A percentile compares a stretch with the other conserved stretches of the same genome.
Evolutionary conservation across 805 yeast species (phyloP).

Genomic region (Suhomyces kilbournensis): DNA sequence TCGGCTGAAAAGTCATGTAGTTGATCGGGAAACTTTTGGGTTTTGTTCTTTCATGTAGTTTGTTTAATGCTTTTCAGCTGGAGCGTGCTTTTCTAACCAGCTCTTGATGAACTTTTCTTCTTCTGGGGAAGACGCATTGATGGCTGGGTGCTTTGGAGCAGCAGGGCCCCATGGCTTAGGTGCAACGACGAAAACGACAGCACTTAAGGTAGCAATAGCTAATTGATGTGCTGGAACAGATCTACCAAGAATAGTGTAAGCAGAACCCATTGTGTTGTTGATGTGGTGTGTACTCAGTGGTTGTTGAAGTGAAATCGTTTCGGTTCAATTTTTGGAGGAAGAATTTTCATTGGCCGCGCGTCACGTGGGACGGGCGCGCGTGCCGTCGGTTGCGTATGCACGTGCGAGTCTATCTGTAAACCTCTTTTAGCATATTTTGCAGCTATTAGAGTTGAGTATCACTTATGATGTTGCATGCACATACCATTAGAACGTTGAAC

Average conservation of each 20-base stretch:
- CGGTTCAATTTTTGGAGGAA: slow-evolving; percentile 1
- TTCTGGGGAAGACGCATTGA: slow-evolving; percentile 77
- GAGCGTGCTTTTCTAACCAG: slow-evolving; percentile 56
- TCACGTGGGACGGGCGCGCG: neutral
- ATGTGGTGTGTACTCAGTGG: slow-evolving; percentile 5
- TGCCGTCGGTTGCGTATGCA: neutral
- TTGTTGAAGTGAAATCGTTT: neutral
- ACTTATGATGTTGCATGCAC: neutral
- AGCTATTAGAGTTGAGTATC: neutral
- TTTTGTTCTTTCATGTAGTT: neutral
- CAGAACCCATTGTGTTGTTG: slow-evolving; percentile 62
- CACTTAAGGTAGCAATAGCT: slow-evolving; percentile 76
- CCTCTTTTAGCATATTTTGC: neutral
- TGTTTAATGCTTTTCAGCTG: slow-evolving; percentile 21
- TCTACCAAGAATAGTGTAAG: slow-evolving; percentile 82
- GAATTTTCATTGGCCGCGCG: slow-evolving; percentile 6
- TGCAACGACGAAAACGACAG: slow-evolving; percentile 57
- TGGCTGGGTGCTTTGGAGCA: slow-evolving; percentile 60
- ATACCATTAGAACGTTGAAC: neutral
- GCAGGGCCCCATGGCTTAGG: slow-evolving; percentile 76
- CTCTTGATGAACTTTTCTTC: slow-evolving; percentile 80
- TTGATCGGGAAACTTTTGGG: too few relatives aligned
- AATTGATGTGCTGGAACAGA: slow-evolving; percentile 78
- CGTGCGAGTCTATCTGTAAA: neutral
- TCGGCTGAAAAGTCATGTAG: too few relatives aligned